Conservation (phyloP, 2,329 filamentous ascomycete genomes). For the Akanthomyces muscarius region DNA sequence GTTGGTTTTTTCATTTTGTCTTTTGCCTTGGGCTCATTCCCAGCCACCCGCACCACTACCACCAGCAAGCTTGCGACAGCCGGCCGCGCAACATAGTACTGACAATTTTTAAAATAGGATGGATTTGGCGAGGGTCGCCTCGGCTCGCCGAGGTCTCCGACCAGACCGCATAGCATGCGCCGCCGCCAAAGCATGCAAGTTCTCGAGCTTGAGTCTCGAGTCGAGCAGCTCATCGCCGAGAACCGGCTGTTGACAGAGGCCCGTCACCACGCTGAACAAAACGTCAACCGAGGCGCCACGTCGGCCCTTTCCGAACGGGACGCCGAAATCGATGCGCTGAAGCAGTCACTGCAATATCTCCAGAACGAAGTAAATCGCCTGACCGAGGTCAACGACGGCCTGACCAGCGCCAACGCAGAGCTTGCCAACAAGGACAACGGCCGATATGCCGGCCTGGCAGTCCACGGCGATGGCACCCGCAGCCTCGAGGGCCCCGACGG, state of each 20-base stretch:
- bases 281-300: slow-evolving; percentile 61
- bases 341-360: slow-evolving; percentile 72
- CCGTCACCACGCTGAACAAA: slow-evolving; percentile 64
- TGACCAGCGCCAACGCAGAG: slow-evolving; percentile 72
- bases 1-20: slow-evolving; percentile 9
- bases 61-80: not conserved
- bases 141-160: slow-evolving; percentile 86
- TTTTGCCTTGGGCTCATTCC: not conserved
- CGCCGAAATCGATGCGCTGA: slow-evolving; percentile 78
- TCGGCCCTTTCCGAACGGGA: slow-evolving; percentile 76
- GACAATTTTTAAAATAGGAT: slow-evolving; percentile 56
- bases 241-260: slow-evolving; percentile 76
- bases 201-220: slow-evolving; percentile 79
- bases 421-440: slow-evolving; percentile 72
- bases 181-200: slow-evolving; percentile 97
- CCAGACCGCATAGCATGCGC: slow-evolving; percentile 90
- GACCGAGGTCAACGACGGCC: slow-evolving; percentile 75
- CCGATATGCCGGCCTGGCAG: slow-evolving; percentile 63
- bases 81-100: slow-evolving; percentile 16
- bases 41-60: slow-evolving; percentile 6
- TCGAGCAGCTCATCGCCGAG: slow-evolving; percentile 82
- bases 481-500: slow-evolving; percentile 67
- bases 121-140: slow-evolving; percentile 85
- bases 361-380: slow-evolving; percentile 78
- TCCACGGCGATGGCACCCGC: slow-evolving; percentile 58